A percentile compares a stretch with the other conserved stretches of the same genome.
Evolutionary conservation across 805 yeast genomes (phyloP).

Genomic region (Huiozyma sinensis): DNA sequence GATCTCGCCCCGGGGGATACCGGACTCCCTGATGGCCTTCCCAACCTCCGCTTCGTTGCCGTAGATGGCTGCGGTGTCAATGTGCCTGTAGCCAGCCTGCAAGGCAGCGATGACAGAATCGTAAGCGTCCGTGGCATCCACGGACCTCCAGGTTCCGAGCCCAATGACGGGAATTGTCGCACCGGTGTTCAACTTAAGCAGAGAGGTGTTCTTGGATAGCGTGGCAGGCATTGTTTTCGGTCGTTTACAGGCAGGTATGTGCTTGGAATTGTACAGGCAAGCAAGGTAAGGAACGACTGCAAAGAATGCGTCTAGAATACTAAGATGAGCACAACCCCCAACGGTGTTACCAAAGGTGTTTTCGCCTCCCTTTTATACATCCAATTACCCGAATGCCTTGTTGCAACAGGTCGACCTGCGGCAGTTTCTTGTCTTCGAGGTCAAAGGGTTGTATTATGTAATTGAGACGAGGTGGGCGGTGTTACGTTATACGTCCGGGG

Average conservation of each 20-base stretch:
- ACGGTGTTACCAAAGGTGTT: too few species aligned
- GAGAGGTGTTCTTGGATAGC: slow-evolving; percentile 12
- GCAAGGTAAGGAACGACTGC: background rate
- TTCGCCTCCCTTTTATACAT: too few species aligned
- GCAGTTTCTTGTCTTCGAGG: too few species aligned
- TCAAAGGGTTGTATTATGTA: too few species aligned
- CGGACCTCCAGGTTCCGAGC: slow-evolving; percentile 63
- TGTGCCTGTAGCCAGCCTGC: slow-evolving; percentile 58
- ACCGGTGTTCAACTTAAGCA: slow-evolving; percentile 49
- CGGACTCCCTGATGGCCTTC: slow-evolving; percentile 42
- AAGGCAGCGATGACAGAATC: slow-evolving; percentile 51
- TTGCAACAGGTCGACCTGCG: too few species aligned
- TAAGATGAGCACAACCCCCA: too few species aligned
- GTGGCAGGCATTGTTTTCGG: slow-evolving; percentile 6
- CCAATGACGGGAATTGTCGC: slow-evolving; percentile 54
- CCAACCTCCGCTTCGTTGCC: slow-evolving; percentile 59
- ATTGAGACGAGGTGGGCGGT: too few species aligned
- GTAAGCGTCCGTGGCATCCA: slow-evolving; percentile 42
- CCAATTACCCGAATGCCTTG: too few species aligned
- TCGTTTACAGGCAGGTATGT: background rate
- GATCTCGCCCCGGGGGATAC: slow-evolving; percentile 52
- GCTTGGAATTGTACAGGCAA: background rate
- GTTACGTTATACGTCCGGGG: too few species aligned
- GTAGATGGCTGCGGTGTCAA: slow-evolving; percentile 67
- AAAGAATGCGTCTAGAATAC: too few species aligned